Evolutionary conservation across 225 moss, liverwort and hornwort species (phyloP).

Genomic region (Lunularia cruciata): DNA sequence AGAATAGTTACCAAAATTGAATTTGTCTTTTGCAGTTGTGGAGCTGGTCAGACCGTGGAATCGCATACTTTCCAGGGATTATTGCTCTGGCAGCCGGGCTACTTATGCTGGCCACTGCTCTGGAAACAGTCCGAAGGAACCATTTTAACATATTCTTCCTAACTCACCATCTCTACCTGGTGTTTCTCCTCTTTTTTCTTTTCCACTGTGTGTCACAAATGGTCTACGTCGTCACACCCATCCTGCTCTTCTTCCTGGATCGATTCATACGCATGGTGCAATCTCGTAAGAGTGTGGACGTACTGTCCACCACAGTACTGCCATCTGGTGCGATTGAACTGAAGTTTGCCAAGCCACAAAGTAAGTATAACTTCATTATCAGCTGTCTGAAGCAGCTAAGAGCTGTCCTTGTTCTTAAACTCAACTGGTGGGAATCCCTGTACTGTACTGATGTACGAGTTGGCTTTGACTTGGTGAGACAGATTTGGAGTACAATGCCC

Average conservation of each 20-base stretch:
- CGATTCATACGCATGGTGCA: slow-evolving; percentile 77
- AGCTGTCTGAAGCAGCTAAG: no score
- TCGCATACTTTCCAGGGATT: slow-evolving; percentile 60
- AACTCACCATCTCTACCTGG: slow-evolving; percentile 65
- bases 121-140: slow-evolving; percentile 45
- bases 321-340: slow-evolving; percentile 69
- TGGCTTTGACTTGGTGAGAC: neutral
- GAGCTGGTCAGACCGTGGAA: slow-evolving; percentile 24
- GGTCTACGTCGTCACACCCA: slow-evolving; percentile 53
- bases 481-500: slow-evolving; percentile 45
- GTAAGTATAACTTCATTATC: no score
- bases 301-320: slow-evolving; percentile 58
- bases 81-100: slow-evolving; percentile 50
- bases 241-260: slow-evolving; percentile 86
- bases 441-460: neutral
- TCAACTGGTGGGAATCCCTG: neutral
- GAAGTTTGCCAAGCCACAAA: slow-evolving; percentile 51
- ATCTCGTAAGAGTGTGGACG: slow-evolving; percentile 55
- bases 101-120: slow-evolving; percentile 59
- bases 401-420: neutral
- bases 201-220: slow-evolving; percentile 59
- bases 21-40: neutral
- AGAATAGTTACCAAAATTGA: no score
- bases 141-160: slow-evolving; percentile 59
- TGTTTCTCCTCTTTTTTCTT: slow-evolving; percentile 49